These are phyloP conservation scores for Leccinum truebloodii DNA, from an alignment of 768 basidiomycete genomes.

Conservation along the genomic window DNA sequence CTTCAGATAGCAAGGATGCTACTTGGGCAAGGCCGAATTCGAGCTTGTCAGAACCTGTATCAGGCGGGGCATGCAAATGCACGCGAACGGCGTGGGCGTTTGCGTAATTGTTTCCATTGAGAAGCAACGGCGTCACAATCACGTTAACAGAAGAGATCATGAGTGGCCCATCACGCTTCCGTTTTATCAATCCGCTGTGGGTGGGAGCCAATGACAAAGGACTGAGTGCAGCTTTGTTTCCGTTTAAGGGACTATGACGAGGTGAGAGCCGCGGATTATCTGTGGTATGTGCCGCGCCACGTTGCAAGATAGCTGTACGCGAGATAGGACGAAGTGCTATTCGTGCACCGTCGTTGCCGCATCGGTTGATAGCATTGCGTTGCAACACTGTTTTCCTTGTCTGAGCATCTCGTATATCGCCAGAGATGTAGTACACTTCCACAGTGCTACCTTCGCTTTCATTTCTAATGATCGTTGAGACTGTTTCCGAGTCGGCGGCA, in stretches of 20 bases:
- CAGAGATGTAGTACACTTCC: slow-evolving; percentile 62
- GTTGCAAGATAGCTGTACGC: slow-evolving; percentile 22
- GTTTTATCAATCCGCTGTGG: slow-evolving; percentile 36
- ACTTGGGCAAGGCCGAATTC: slow-evolving; percentile 70
- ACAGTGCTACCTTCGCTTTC: slow-evolving; percentile 52
- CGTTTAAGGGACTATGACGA: slow-evolving; percentile 23
- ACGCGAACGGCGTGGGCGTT: slow-evolving; percentile 62
- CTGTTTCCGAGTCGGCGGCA: slow-evolving; percentile 62
- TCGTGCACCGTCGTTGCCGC: slow-evolving; percentile 60
- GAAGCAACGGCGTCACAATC: slow-evolving; percentile 52
- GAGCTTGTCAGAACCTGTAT: slow-evolving; percentile 67
- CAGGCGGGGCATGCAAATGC: slow-evolving; percentile 53
- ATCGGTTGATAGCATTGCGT: slow-evolving; percentile 58
- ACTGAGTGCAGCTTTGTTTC: slow-evolving; percentile 16
- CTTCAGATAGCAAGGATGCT: slow-evolving; percentile 18
- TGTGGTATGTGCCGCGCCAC: slow-evolving; percentile 21
- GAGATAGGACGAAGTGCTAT: slow-evolving; percentile 50
- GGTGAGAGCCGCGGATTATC: slow-evolving; percentile 25
- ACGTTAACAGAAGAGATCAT: slow-evolving; percentile 62
- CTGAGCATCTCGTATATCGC: slow-evolving; percentile 59
- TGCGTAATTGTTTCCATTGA: slow-evolving; percentile 28
- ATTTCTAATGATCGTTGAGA: slow-evolving; percentile 59
- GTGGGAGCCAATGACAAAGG: slow-evolving; percentile 16
- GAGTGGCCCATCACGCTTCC: slow-evolving; percentile 54
- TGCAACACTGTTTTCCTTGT: slow-evolving; percentile 64